Conservation (phyloP, 208 protist genomes). For the Trypanosoma cruzi region DNA sequence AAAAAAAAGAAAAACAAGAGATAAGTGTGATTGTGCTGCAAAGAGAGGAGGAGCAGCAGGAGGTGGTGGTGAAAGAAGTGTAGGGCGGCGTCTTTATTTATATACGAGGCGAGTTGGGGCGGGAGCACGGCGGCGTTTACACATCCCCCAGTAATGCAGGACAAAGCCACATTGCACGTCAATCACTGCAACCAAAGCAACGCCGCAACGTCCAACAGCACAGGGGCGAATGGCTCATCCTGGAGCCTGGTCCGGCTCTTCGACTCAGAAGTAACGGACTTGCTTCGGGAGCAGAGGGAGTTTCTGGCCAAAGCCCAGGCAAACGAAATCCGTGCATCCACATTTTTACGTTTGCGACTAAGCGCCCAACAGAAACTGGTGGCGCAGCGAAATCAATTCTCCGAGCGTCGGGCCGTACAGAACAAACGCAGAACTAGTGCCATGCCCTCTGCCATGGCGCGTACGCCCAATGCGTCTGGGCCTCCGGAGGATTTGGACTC, state of each 20-base stretch:
- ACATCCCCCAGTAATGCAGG: too few species aligned
- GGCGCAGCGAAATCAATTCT: conserved; percentile 62
- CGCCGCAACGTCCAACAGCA: too few species aligned
- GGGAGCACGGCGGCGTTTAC: too few species aligned
- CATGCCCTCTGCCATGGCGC: neutral
- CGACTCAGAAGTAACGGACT: conserved; percentile 40
- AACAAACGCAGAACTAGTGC: neutral
- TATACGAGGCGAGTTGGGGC: too few species aligned
- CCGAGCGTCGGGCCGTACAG: conserved; percentile 10
- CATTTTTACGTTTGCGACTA: conserved; percentile 65
- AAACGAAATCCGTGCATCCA: conserved; percentile 63
- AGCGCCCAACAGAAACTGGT: conserved; percentile 63
- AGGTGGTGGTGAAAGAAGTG: too few species aligned
- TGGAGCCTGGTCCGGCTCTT: neutral
- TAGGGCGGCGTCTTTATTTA: too few species aligned
- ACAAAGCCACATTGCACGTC: neutral
- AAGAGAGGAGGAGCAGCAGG: too few species aligned
- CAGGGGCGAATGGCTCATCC: neutral
- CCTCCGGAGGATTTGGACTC: neutral
- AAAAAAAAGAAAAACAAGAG: too few species aligned
- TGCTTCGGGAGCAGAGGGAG: conserved; percentile 67
- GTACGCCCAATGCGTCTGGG: neutral
- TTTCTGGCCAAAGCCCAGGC: conserved; percentile 52
- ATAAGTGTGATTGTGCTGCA: too few species aligned
- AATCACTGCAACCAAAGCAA: neutral